Conservation (phyloP, 2,329 filamentous ascomycete genomes). For the Penicillium sclerotiorum region DNA sequence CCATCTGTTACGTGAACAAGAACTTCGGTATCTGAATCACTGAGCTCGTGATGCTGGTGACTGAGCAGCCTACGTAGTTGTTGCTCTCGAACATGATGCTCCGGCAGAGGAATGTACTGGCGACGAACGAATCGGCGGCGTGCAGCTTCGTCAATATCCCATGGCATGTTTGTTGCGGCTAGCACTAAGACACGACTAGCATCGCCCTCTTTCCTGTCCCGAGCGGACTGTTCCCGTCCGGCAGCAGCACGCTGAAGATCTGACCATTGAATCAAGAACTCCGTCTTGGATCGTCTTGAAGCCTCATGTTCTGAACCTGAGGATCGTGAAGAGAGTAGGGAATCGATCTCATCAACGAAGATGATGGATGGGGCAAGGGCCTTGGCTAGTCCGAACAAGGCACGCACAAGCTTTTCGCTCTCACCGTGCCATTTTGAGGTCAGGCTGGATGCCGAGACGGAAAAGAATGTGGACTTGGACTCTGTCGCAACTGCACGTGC, state of each 20-base stretch:
- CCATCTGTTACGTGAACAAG: slow-evolving; percentile 84
- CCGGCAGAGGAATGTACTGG: slow-evolving; percentile 94
- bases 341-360: slow-evolving; percentile 98
- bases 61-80: slow-evolving; percentile 80
- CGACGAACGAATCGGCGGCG: slow-evolving; percentile 85
- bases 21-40: slow-evolving; percentile 68
- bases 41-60: slow-evolving; percentile 83
- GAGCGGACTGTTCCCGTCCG: slow-evolving; percentile 67
- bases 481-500: slow-evolving; percentile 93
- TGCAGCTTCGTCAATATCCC: slow-evolving; percentile 97
- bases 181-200: slow-evolving; percentile 87
- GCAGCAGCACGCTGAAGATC: slow-evolving; percentile 90
- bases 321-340: slow-evolving; percentile 79
- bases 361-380: slow-evolving; percentile 91
- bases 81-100: slow-evolving; percentile 74
- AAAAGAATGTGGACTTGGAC: slow-evolving; percentile 93
- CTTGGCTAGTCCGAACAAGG: slow-evolving; percentile 88
- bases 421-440: slow-evolving; percentile 97
- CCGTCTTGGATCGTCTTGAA: slow-evolving; percentile 91
- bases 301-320: slow-evolving; percentile 84
- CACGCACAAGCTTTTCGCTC: slow-evolving; percentile 92
- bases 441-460: slow-evolving; percentile 89
- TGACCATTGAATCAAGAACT: slow-evolving; percentile 97
- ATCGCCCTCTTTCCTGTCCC: slow-evolving; percentile 73
- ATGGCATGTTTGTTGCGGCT: slow-evolving; percentile 92